Base-by-base conservation (phyloP, 2,329 filamentous ascomycete species). In the Penicillium sp. region DNA sequence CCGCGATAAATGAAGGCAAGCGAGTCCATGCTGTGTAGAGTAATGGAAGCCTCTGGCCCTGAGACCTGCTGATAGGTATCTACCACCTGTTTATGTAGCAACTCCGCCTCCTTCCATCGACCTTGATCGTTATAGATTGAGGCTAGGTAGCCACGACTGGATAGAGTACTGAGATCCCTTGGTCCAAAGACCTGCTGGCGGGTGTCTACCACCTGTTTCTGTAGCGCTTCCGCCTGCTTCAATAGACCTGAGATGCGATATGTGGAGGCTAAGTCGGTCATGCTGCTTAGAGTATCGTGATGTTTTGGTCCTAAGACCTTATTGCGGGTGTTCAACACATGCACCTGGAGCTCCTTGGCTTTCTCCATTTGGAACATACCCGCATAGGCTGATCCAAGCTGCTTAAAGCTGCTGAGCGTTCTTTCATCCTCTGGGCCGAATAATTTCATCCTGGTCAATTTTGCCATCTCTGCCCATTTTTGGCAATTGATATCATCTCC, bases 241-340 rank as follows among this genome's bases (percentile, higher is more conserved):
- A 3, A 35, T 8, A 1, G 12, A 14, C 46, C 46, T 14, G 25
- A 18, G 7, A 35, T 25, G 18, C 2, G 14, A 18, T 48, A 35
- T 18, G 31, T 40, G 25, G 22, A 49, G 12, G 60, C 60, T 18
- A 67, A 57, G 40, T 54, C 56, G n/a, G 14, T 15, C 56, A 62
- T 58, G 41, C 48, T 49, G 4, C 12, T 20, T 9, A 55, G 26
- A 27, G 49, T 48, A 20, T 20, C 1, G 26, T 26, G 62, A 59
- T 64, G 56, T 11, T 64, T 59, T 20, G n/a, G 42, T 6, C 62
- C 63, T 8, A 65, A 53, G 25, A 52, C 31, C 47, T 43, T 29
- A 47, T 56, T 61, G 18, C 40, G 25, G 4, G 20, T 59, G 51
- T 65, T 52, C 33, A 61, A 40, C 25, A 64, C 64, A 29, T 59